Conservation (phyloP, 2,329 filamentous ascomycete genomes). For the Hirsutella minnesotensis region DNA sequence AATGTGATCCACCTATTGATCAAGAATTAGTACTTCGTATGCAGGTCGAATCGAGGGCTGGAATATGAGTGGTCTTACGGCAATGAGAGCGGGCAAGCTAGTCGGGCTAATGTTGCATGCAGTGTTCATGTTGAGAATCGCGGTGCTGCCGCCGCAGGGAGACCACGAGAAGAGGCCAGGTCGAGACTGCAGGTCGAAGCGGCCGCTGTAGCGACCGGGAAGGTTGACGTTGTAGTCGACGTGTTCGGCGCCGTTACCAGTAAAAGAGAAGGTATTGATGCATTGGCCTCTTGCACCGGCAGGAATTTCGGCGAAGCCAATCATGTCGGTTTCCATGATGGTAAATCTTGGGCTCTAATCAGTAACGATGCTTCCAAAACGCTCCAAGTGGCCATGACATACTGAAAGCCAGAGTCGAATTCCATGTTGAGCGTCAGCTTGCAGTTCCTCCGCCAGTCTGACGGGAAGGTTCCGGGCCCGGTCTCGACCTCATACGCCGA, state of each 20-base stretch:
- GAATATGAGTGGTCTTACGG: constrained; percentile 9
- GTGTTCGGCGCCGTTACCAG: constrained; percentile 10
- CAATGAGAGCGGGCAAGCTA: constrained; percentile 11
- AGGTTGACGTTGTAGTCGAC: constrained; percentile 10
- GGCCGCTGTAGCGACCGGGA: constrained; percentile 9
- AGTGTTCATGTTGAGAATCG: constrained; percentile 17
- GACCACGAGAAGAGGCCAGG: constrained; percentile 12
- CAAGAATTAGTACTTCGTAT: too few relatives aligned
- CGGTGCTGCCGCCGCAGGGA: constrained; percentile 13
- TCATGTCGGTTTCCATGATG: constrained; percentile 13
- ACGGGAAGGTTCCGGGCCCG: constrained; percentile 9
- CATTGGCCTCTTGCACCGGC: constrained; percentile 10
- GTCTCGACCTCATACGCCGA: constrained; percentile 13
- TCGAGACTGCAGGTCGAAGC: constrained; percentile 10
- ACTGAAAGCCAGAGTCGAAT: constrained; percentile 14
- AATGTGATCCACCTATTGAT: constrained; percentile 11
- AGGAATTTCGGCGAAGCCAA: constrained; percentile 14
- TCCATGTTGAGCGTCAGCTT: constrained; percentile 14
- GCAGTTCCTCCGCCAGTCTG: constrained; percentile 16
- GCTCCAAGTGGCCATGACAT: not conserved
- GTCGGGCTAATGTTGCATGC: constrained; percentile 13
- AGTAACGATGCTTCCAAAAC: not conserved
- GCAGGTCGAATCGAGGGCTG: too few relatives aligned
- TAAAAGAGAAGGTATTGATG: constrained; percentile 15
- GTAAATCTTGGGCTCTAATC: constrained; percentile 9